Evolutionary conservation across 306 rosid genomes (phyloP).

Genomic region (Carpinus viminea): DNA sequence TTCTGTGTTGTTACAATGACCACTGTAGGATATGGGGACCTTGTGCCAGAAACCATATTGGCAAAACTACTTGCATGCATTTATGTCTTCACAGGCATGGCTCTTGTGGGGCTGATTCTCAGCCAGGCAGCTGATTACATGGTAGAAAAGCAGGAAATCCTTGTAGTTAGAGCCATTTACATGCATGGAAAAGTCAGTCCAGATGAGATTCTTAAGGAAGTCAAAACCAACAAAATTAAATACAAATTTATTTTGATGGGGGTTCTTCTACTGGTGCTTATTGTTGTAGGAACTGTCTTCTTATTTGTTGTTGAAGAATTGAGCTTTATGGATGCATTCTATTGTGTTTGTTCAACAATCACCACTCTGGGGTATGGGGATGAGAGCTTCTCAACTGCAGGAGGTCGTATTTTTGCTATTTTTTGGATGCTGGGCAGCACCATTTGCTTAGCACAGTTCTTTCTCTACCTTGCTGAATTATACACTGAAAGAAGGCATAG

Average conservation of each 20-base stretch:
- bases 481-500: conserved; percentile 68
- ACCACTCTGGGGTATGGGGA: conserved; percentile 91
- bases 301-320: conserved; percentile 53
- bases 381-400: conserved; percentile 63
- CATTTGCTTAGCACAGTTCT: conserved; percentile 72
- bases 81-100: conserved; percentile 77
- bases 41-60: conserved; percentile 59
- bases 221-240: conserved; percentile 43
- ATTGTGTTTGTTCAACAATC: conserved; percentile 80
- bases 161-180: conserved; percentile 51
- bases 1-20: conserved; percentile 91
- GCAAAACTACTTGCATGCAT: conserved; percentile 75
- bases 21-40: conserved; percentile 89
- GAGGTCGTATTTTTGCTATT: conserved; percentile 71
- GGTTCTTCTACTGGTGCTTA: conserved; percentile 40
- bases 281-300: conserved; percentile 53
- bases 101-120: conserved; percentile 63
- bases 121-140: conserved; percentile 79
- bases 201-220: conserved; percentile 49
- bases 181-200: conserved; percentile 30
- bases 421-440: conserved; percentile 85
- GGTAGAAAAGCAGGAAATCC: conserved; percentile 73
- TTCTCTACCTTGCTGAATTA: conserved; percentile 70
- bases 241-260: conserved; percentile 56
- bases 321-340: conserved; percentile 60